phyloP scores from a whole-genome alignment of 495 filamentous ascomycete species.

The Penicillium silybi region DNA sequence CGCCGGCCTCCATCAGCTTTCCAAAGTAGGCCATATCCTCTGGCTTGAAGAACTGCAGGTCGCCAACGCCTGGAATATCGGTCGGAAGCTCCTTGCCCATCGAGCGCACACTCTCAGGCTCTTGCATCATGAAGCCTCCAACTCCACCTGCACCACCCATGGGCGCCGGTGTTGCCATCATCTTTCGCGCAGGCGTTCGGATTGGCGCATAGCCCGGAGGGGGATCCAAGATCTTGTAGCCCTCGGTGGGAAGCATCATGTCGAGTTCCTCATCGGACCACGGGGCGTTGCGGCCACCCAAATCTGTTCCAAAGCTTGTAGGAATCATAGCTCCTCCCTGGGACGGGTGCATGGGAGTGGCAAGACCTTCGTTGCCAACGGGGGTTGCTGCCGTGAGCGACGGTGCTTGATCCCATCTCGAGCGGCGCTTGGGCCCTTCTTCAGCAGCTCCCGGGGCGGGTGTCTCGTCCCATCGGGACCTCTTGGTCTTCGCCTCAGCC shows the following conservation, averaged over 20 bases:
- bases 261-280: slow-evolving; percentile 94
- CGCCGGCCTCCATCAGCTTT: slow-evolving; percentile 91
- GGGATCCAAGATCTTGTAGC: slow-evolving; percentile 89
- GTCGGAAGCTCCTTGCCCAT: slow-evolving; percentile 91
- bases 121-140: slow-evolving; percentile 96
- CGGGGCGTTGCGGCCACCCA: slow-evolving; percentile 71
- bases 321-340: slow-evolving; percentile 56
- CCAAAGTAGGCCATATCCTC: slow-evolving; percentile 99
- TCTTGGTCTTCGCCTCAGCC: slow-evolving; percentile 60
- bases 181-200: slow-evolving; percentile 68
- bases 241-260: slow-evolving; percentile 82
- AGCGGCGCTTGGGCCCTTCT: slow-evolving; percentile 63
- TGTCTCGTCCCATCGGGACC: slow-evolving; percentile 89
- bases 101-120: slow-evolving; percentile 73
- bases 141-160: slow-evolving; percentile 58
- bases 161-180: slow-evolving; percentile 70
- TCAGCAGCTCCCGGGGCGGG: slow-evolving; percentile 56
- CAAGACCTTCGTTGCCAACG: slow-evolving; percentile 73
- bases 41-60: slow-evolving; percentile 97
- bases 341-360: slow-evolving; percentile 82
- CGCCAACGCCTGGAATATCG: slow-evolving; percentile 95
- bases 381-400: slow-evolving; percentile 63
- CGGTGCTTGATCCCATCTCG: slow-evolving; percentile 88
- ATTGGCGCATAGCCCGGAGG: slow-evolving; percentile 92
- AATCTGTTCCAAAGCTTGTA: slow-evolving; percentile 72